Evolutionary conservation across 2,329 filamentous ascomycete genomes (phyloP), one percentile per base, ranked within the genome.

Genomic region (Botrytis galanthina): DNA sequence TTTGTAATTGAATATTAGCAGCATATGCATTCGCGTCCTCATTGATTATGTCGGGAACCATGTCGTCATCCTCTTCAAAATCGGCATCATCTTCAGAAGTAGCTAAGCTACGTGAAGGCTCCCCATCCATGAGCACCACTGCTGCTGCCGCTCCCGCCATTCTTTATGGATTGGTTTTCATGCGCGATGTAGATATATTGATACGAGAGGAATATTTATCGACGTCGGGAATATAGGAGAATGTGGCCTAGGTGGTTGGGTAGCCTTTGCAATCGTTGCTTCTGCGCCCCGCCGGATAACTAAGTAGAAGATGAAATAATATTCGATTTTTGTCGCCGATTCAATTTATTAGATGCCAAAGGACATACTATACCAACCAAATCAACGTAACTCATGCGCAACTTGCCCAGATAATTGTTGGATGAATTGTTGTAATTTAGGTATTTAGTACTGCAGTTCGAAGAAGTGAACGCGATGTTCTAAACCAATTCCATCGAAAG

Each of bases 11-110:
- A 70, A 79, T 78, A 66, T 82, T 81, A 44, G 80, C 81, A 61
- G 80, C 81, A 57, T 79, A 80, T 42, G 78, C 79, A 74, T 80
- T 77, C 69, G 75, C 78, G 70, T 78, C 76, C 46, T 79, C 80
- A 72, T 74, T 75, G 70, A 80, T 70, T 67, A 78, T 74, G 68
- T 79, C 76, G 59, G 75, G 75, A 42, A 73, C 73, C 51, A 77
- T 68, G 57, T 81, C 78, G 72, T 80, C 78, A 73, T 82, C 80
- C 75, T 81, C 81, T 64, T 81, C 80, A 68, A 81, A 81, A 48
- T 81, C 80, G 12, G 79, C 80, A 73, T 81, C 79, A 42, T 82
- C 81, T 42, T 81, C 80, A 16, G 79, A 81, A 3, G 79, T 80
- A n/a, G 76, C 79, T 76, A 81, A 78, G 73, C 76, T 80, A 51